Evolutionary conservation across 108 stramenopile genomes (phyloP).

Genomic region (Mediolabrus comicus): DNA sequence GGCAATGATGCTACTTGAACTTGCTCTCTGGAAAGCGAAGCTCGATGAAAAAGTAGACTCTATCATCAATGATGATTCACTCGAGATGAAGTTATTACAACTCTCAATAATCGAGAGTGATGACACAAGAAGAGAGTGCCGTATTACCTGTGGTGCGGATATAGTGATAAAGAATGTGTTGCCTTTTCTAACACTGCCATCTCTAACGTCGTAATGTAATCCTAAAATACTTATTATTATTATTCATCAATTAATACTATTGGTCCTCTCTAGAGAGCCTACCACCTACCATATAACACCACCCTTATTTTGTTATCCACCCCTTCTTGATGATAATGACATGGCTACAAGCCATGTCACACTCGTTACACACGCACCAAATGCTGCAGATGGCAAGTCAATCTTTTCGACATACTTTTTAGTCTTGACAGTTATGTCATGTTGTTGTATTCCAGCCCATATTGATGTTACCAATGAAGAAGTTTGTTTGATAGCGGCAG

Average conservation of each 20-base stretch:
- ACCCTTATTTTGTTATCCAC: not conserved
- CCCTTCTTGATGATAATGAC: conserved; percentile 3
- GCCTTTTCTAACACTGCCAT: too few species aligned
- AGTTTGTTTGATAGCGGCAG: too few species aligned
- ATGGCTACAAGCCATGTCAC: conserved; percentile 11
- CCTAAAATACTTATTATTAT: too few species aligned
- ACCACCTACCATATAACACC: too few species aligned
- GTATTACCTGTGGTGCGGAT: not conserved
- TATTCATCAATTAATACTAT: too few species aligned
- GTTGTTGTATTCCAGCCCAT: not conserved
- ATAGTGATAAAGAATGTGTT: too few species aligned
- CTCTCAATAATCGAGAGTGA: too few species aligned
- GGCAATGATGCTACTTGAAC: not conserved
- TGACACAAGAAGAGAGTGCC: not conserved
- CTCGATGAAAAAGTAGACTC: not conserved
- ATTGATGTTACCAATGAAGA: not conserved
- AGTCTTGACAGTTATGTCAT: not conserved
- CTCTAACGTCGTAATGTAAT: too few species aligned
- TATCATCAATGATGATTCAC: too few species aligned
- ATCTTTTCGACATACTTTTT: not conserved
- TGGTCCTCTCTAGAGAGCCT: too few species aligned
- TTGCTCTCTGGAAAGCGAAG: not conserved
- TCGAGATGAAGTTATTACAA: too few species aligned
- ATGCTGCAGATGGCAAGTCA: conserved; percentile 16
- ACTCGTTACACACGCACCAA: conserved; percentile 17